Percentiles rank a stretch among this genome's conserved stretches.
Conservation (phyloP, 805 yeast genomes). For the Cyberlindnera amylophila region DNA sequence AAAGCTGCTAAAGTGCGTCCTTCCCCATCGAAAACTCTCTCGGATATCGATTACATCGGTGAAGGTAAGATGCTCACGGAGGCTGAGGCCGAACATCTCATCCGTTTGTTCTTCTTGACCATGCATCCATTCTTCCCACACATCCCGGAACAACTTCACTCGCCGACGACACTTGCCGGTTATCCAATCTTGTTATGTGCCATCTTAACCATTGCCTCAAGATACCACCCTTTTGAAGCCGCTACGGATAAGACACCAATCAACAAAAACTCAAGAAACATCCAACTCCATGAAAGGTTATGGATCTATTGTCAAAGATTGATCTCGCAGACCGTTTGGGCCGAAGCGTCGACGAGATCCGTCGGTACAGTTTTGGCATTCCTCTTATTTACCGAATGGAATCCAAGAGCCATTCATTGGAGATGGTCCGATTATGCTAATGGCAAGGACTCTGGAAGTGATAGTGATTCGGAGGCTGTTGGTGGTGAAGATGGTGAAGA, state of each 20-base stretch:
- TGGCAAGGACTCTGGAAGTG: conserved; percentile 4
- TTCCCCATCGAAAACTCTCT: conserved; percentile 36
- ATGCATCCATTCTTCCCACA: conserved; percentile 92
- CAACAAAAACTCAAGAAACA: conserved; percentile 38
- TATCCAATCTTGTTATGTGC: conserved; percentile 82
- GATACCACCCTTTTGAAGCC: conserved; percentile 62
- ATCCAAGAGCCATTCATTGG: conserved; percentile 91
- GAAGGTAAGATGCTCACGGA: conserved; percentile 53
- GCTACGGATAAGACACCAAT: conserved; percentile 29
- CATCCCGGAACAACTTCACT: conserved; percentile 69
- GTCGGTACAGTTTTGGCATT: conserved; percentile 86
- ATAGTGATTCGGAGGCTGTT: conserved; percentile 4
- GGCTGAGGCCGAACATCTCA: conserved; percentile 52
- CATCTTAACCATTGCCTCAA: conserved; percentile 71
- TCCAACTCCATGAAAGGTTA: conserved; percentile 69
- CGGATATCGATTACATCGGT: conserved; percentile 66
- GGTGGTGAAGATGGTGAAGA: conserved; percentile 35
- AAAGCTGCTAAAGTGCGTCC: conserved; percentile 32
- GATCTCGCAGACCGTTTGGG: conserved; percentile 88
- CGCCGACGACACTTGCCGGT: conserved; percentile 61
- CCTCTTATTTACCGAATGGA: conserved; percentile 88
- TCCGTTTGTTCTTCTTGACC: conserved; percentile 62
- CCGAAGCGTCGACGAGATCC: conserved; percentile 83
- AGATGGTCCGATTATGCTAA: conserved; percentile 79
- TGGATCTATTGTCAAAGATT: conserved; percentile 83